Evolutionary conservation across 257 asterid species (phyloP).

Genomic region (Salvia splendens): DNA sequence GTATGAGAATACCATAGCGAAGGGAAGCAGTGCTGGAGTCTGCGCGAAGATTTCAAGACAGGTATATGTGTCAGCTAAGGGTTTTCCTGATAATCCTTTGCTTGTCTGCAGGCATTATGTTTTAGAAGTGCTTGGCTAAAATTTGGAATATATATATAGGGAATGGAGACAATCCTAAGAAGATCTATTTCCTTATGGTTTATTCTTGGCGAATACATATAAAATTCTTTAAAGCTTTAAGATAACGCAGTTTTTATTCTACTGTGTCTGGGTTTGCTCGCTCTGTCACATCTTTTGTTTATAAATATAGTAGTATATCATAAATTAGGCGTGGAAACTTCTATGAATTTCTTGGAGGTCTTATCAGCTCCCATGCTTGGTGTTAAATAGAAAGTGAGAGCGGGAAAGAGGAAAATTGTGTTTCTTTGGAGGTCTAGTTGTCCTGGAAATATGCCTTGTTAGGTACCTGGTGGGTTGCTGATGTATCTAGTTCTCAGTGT

Average conservation of each 20-base stretch:
- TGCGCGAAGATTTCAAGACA: slow-evolving; percentile 93
- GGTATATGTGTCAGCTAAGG: slow-evolving; percentile 45
- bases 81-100: slow-evolving; percentile 13
- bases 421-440: slow-evolving; percentile 10
- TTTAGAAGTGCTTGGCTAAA: slow-evolving; percentile 2
- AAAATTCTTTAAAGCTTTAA: too few relatives aligned
- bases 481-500: slow-evolving; percentile 2
- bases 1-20: slow-evolving; percentile 88
- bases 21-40: slow-evolving; percentile 93
- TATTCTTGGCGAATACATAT: too few relatives aligned
- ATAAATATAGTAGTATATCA: too few relatives aligned
- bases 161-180: too few relatives aligned
- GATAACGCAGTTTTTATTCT: too few relatives aligned
- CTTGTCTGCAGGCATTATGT: slow-evolving; percentile 19
- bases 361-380: too few relatives aligned
- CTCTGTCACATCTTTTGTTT: too few relatives aligned
- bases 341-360: too few relatives aligned
- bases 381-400: not conserved
- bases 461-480: not conserved
- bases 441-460: not conserved
- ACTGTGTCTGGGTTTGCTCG: too few relatives aligned
- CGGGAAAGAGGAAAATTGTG: not conserved
- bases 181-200: not conserved
- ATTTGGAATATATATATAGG: not conserved
- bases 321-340: too few relatives aligned